phyloP scores from a whole-genome alignment of 2,329 filamentous ascomycete species.

The Colletotrichum lini region DNA sequence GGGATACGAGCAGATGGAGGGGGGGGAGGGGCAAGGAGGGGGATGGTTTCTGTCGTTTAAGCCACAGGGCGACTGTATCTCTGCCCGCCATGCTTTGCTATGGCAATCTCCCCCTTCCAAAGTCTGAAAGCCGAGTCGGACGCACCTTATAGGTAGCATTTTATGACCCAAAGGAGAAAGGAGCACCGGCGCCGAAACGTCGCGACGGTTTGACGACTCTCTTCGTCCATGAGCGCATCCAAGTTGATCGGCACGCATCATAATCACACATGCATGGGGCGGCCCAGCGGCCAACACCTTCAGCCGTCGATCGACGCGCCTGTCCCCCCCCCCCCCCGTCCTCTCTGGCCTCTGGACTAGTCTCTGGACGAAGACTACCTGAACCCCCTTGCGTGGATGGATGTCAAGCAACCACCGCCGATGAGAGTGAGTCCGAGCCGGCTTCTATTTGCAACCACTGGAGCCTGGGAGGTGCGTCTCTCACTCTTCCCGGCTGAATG shows the following conservation, averaged over 20 bases:
- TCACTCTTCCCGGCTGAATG: conserved; percentile 8
- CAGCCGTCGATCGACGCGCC: too few species aligned
- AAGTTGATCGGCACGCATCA: conserved; percentile 26
- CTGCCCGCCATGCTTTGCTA: background rate
- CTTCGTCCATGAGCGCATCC: background rate
- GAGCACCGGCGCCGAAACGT: conserved; percentile 10
- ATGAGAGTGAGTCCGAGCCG: background rate
- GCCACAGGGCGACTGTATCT: conserved; percentile 3
- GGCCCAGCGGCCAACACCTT: conserved; percentile 19
- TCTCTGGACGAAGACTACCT: too few species aligned
- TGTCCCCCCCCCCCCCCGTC: too few species aligned
- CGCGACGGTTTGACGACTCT: background rate
- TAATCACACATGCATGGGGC: too few species aligned
- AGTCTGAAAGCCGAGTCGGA: conserved; percentile 2
- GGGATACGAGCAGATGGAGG: conserved; percentile 16
- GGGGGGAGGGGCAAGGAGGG: background rate
- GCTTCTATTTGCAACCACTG: conserved; percentile 12
- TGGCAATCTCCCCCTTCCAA: background rate
- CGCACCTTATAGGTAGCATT: background rate
- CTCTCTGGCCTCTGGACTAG: too few species aligned
- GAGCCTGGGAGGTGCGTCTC: background rate
- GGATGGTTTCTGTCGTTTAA: background rate
- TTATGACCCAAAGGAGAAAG: conserved; percentile 5
- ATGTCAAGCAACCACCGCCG: background rate
- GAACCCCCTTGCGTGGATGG: background rate